phyloP scores from a whole-genome alignment of 352 stramenopile genomes.

The Phytophthora hibernalis region DNA sequence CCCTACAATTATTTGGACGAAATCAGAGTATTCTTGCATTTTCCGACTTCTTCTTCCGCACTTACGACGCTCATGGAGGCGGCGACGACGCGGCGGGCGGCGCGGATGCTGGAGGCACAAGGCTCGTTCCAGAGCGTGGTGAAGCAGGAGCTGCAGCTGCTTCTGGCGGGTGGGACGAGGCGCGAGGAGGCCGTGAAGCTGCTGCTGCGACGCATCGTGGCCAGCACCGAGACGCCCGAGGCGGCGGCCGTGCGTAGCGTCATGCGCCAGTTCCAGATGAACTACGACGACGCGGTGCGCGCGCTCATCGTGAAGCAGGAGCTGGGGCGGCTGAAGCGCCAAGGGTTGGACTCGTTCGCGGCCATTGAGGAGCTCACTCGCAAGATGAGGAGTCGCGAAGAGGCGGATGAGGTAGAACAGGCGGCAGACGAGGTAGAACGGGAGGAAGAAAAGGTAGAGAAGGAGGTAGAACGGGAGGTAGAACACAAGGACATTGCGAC shows the following conservation, averaged over 20 bases:
- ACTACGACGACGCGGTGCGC: constrained; percentile 84
- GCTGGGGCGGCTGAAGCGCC: constrained; percentile 74
- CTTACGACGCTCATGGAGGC: constrained; percentile 23
- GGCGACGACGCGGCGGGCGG: constrained; percentile 30
- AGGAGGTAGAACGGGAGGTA: not conserved
- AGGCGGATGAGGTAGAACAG: constrained; percentile 13
- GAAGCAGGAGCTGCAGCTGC: constrained; percentile 80
- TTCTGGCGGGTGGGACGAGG: constrained; percentile 59
- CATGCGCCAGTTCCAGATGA: constrained; percentile 90
- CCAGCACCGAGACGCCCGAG: constrained; percentile 65
- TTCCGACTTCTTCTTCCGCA: constrained; percentile 34
- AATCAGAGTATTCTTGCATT: constrained; percentile 23
- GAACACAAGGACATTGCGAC: constrained; percentile 4
- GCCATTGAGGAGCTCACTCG: constrained; percentile 84
- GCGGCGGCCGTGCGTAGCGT: constrained; percentile 71
- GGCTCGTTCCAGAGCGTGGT: constrained; percentile 76
- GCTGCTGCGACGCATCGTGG: constrained; percentile 78
- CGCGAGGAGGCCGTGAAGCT: constrained; percentile 79
- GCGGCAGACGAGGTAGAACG: constrained; percentile 14
- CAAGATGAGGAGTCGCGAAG: constrained; percentile 72
- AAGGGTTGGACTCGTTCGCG: constrained; percentile 84
- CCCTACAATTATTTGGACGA: no score
- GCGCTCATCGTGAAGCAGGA: constrained; percentile 90
- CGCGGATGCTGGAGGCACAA: constrained; percentile 73
- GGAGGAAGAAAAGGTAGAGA: not conserved